phyloP scores from a whole-genome alignment of 2,329 filamentous ascomycete species.

The Ilyonectria mors-panacis region DNA sequence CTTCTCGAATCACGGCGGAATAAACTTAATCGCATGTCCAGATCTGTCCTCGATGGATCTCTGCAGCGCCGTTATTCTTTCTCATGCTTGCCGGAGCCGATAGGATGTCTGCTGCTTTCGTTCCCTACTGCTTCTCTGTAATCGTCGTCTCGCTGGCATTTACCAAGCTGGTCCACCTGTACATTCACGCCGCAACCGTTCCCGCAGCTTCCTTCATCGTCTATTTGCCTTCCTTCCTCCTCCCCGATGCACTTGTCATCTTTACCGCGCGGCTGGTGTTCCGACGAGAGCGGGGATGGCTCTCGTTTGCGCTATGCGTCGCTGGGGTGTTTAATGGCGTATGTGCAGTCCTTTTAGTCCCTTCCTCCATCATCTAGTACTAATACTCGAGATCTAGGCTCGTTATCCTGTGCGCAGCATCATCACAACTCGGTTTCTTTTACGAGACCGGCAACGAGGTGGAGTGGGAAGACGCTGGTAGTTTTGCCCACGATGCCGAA shows the following conservation, averaged over 20 bases:
- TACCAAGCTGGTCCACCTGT: constrained; percentile 51
- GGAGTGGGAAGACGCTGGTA: constrained; percentile 50
- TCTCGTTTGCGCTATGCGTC: constrained; percentile 42
- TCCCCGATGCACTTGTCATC: constrained; percentile 48
- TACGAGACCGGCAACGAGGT: constrained; percentile 51
- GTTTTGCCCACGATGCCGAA: constrained; percentile 50
- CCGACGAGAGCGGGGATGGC: constrained; percentile 44
- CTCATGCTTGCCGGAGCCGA: background rate
- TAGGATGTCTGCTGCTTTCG: constrained; percentile 42
- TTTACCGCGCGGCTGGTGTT: constrained; percentile 47
- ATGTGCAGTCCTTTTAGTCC: constrained; percentile 20
- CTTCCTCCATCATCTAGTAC: background rate
- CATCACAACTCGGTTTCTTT: constrained; percentile 53
- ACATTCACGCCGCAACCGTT: constrained; percentile 46
- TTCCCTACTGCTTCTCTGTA: constrained; percentile 49
- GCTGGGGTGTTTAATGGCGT: constrained; percentile 47
- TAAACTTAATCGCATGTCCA: background rate
- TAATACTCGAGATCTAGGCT: constrained; percentile 37
- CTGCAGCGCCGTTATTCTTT: background rate
- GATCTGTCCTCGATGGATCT: constrained; percentile 4
- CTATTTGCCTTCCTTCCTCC: constrained; percentile 50
- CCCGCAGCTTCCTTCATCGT: constrained; percentile 44
- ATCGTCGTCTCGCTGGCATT: constrained; percentile 48
- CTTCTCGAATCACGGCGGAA: background rate
- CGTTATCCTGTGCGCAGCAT: constrained; percentile 48